Percentiles rank a stretch among this genome's conserved stretches.
These are phyloP conservation scores for Auricularia sp. DNA, from an alignment of 768 basidiomycete genomes.

Conservation along the genomic window DNA sequence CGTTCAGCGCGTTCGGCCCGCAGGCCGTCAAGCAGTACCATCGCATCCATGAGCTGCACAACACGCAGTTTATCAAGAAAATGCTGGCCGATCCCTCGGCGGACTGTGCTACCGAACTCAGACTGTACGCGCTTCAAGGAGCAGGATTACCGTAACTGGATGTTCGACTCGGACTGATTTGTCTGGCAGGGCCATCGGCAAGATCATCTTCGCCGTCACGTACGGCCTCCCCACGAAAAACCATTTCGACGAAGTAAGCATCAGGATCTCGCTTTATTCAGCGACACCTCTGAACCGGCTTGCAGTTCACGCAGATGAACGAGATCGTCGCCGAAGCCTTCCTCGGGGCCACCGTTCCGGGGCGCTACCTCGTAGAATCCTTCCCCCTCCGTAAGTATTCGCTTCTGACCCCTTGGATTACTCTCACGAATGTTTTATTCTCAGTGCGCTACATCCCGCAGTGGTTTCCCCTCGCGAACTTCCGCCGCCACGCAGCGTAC, in stretches of 20 bases:
- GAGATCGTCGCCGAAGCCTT: not conserved
- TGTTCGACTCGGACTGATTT: not conserved
- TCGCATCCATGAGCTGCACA: not conserved
- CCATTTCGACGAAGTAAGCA: not conserved
- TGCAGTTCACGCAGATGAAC: not conserved
- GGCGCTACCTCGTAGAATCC: not conserved
- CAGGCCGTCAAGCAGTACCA: not conserved
- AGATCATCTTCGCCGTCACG: not conserved
- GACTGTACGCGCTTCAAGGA: not conserved
- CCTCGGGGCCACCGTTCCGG: not conserved
- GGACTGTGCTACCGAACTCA: not conserved
- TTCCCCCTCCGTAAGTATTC: not conserved
- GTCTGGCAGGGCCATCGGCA: not conserved
- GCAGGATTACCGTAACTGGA: not conserved
- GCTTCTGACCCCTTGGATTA: too few relatives aligned
- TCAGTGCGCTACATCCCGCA: slow-evolving; percentile 8
- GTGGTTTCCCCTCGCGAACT: slow-evolving; percentile 9
- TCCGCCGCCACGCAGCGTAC: not conserved
- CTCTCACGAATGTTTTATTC: not conserved
- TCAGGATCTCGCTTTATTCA: too few relatives aligned
- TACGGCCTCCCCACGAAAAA: not conserved
- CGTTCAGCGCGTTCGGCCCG: not conserved
- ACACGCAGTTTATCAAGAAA: not conserved
- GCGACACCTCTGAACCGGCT: too few relatives aligned
- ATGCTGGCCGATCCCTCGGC: not conserved